Percentiles rank a stretch among this genome's conserved stretches.
Conservation (phyloP, 805 yeast species). For the Debaryomyces prosopidis region DNA sequence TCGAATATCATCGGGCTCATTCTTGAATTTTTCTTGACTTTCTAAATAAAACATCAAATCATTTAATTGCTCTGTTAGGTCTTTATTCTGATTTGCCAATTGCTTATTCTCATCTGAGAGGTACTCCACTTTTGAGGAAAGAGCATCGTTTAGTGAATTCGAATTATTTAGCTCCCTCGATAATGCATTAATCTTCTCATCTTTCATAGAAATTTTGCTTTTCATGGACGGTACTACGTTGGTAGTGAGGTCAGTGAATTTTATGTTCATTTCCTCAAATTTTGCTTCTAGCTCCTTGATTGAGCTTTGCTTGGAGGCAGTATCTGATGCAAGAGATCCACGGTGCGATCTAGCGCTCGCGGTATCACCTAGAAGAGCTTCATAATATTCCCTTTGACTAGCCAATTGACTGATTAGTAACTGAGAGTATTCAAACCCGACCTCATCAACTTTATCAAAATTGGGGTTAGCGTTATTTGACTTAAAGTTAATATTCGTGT, state of each 20-base stretch:
- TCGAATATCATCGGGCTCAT: conserved; percentile 68
- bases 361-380: conserved; percentile 37
- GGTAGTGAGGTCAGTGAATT: conserved; percentile 23
- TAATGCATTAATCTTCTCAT: conserved; percentile 27
- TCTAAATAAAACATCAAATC: conserved; percentile 83
- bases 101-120: conserved; percentile 24
- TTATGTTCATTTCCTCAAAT: conserved; percentile 26
- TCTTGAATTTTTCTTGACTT: conserved; percentile 67
- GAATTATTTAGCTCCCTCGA: conserved; percentile 33
- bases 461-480: conserved; percentile 12
- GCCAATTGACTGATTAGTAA: conserved; percentile 77
- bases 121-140: conserved; percentile 39
- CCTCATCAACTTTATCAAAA: conserved; percentile 50
- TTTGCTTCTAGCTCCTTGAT: conserved; percentile 26
- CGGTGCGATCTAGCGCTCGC: conserved; percentile 19
- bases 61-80: conserved; percentile 56
- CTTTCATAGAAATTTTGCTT: conserved; percentile 28
- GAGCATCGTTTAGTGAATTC: conserved; percentile 37
- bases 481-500: conserved; percentile 1
- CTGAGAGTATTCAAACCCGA: conserved; percentile 78
- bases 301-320: conserved; percentile 1
- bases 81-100: conserved; percentile 22
- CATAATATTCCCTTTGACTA: conserved; percentile 83
- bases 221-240: conserved; percentile 34
- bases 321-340: conserved; percentile 15